Base-by-base conservation (phyloP, 139 green algal genomes). In the Gonium pectorale region DNA sequence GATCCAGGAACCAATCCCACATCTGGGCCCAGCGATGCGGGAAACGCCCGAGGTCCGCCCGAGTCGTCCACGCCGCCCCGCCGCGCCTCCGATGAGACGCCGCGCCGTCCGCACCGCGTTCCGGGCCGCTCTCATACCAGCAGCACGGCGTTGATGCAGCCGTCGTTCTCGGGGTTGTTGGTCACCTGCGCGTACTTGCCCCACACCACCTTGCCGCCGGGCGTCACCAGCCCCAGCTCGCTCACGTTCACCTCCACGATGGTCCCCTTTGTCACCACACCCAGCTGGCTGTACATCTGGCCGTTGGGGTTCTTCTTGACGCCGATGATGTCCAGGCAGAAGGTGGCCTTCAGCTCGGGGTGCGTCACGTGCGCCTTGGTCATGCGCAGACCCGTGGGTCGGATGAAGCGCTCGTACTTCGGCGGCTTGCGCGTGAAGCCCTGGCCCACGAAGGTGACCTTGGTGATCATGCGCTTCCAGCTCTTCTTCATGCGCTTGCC, bases 301-400 rank as follows among this genome's bases (percentile, higher is more conserved):
- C 98, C 98, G 88, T 99, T 99, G 63, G 98, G 98, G 91, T 99
- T 99, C 93, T 99, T 99, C 94, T 99, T 99, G 40, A 99, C 94
- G 27, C 98, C 97, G 38, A 99, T 93, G 83, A 99, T 99, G 35
- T 98, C 95, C 80, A 99, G 90, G 86, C 95, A 95, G 89, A 99
- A 99, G 26, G 97, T 99, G 69, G 92, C 94, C 87, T 99, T 99
- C 31, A 99, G 95, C 92, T 99, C 98, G 1, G 98, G 98, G 89
- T 99, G 98, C 29, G 98, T 99, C 31, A 99, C 94, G 80, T 99
- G 95, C 52, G 98, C 98, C 92, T 99, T 99, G 67, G 90, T 99
- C 94, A 99, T 99, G 66, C 98, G 95, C 89, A 99, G 92, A 51
- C 96, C 96, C 67, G 88, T 90, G 37, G 98, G 98, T 17, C 97